Percentiles rank a stretch among this genome's conserved stretches.
phyloP scores from a whole-genome alignment of 164 flowering plant species.

The Kingdonia uniflora region DNA sequence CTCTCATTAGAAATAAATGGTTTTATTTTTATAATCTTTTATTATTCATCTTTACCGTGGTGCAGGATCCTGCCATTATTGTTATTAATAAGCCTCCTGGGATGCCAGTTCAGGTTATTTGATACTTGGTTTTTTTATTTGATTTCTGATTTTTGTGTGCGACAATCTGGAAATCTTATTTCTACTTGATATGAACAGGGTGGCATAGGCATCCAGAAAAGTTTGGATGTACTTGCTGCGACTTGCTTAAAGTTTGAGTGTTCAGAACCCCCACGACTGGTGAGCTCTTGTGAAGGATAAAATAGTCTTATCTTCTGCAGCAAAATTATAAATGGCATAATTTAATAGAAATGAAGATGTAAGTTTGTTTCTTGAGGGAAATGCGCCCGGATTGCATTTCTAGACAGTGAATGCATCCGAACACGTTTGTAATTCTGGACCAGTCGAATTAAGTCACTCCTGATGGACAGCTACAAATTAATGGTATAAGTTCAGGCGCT shows the following conservation, averaged over 20 bases:
- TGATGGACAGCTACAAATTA: too few species aligned
- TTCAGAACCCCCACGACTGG: conserved; percentile 80
- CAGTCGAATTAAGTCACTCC: too few species aligned
- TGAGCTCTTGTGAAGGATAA: conserved; percentile 25
- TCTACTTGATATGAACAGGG: conserved; percentile 41
- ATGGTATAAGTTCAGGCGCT: too few species aligned
- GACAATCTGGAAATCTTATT: background rate
- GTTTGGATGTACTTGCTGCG: conserved; percentile 79
- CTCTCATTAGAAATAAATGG: background rate
- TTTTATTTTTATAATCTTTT: background rate
- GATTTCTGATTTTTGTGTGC: background rate
- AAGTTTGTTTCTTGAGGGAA: too few species aligned
- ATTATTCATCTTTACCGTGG: conserved; percentile 5
- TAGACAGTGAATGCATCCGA: too few species aligned
- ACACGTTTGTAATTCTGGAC: too few species aligned
- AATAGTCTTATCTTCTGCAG: too few species aligned
- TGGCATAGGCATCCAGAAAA: conserved; percentile 66
- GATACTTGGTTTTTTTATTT: background rate
- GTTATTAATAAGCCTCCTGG: conserved; percentile 88
- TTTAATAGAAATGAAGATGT: too few species aligned
- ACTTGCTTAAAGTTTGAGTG: conserved; percentile 49
- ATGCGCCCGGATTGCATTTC: too few species aligned
- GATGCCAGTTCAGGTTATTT: conserved; percentile 83
- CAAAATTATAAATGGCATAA: too few species aligned
- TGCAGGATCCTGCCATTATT: conserved; percentile 78